Evolutionary conservation across 306 rosid species (phyloP).

Genomic region (Abrus pulchellus): DNA sequence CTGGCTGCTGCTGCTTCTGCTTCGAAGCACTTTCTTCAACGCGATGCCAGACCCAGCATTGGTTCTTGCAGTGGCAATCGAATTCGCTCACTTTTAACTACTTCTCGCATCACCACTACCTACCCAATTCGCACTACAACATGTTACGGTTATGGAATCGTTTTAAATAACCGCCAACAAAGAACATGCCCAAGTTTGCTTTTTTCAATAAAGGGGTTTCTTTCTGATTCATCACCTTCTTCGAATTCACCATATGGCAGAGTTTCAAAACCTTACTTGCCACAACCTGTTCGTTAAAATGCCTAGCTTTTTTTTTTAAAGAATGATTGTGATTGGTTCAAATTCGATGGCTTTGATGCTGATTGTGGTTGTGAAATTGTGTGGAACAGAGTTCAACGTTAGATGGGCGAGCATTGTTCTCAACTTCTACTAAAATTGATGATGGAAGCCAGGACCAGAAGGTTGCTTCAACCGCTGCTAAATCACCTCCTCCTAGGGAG

Average conservation of each 20-base stretch:
- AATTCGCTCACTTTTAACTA: slow-evolving; percentile 45
- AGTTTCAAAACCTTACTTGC: slow-evolving; percentile 47
- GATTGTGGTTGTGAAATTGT: slow-evolving; percentile 20
- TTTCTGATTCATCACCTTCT: slow-evolving; percentile 56
- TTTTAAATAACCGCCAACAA: slow-evolving; percentile 38
- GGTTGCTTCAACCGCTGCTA: slow-evolving; percentile 37
- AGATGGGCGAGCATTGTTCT: slow-evolving; percentile 56
- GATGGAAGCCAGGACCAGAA: slow-evolving; percentile 51
- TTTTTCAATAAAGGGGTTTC: slow-evolving; percentile 53
- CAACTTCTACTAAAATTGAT: slow-evolving; percentile 54
- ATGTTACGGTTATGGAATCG: slow-evolving; percentile 16
- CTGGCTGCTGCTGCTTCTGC: slow-evolving; percentile 61
- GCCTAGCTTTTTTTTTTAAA: neutral
- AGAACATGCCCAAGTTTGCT: slow-evolving; percentile 45
- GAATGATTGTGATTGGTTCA: slow-evolving; percentile 6
- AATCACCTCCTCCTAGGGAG: slow-evolving; percentile 39
- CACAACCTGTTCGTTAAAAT: slow-evolving; percentile 50
- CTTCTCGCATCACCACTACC: slow-evolving; percentile 42
- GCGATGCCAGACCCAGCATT: slow-evolving; percentile 43
- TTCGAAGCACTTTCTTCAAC: slow-evolving; percentile 56
- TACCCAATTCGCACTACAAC: slow-evolving; percentile 26
- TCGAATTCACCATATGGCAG: slow-evolving; percentile 34
- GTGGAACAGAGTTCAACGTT: slow-evolving; percentile 50
- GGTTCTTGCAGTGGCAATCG: slow-evolving; percentile 29
- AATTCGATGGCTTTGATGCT: slow-evolving; percentile 42